These are phyloP conservation scores for Boechera retrofracta DNA, from an alignment of 345 rosid genomes.

Conservation along the genomic window DNA sequence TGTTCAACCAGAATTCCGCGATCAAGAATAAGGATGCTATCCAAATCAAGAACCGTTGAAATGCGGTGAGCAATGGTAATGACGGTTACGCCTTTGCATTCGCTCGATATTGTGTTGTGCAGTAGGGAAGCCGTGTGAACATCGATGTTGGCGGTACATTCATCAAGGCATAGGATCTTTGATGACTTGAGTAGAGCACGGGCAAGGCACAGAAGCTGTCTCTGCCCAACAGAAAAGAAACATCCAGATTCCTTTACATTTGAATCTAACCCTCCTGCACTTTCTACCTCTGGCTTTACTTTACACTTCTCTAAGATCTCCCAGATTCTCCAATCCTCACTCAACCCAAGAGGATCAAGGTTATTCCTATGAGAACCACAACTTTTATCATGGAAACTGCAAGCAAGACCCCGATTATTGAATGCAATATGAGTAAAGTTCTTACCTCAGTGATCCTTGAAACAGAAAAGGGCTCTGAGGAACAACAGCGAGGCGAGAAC, in stretches of 20 bases:
- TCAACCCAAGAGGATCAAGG: conserved; percentile 69
- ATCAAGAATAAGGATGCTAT: conserved; percentile 70
- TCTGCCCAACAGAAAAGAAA: conserved; percentile 85
- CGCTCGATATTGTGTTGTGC: conserved; percentile 69
- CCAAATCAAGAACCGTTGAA: conserved; percentile 79
- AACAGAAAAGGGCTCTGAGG: conserved; percentile 93
- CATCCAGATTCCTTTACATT: conserved; percentile 68
- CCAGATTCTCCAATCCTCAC: conserved; percentile 71
- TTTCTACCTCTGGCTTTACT: conserved; percentile 78
- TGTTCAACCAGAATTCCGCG: conserved; percentile 78
- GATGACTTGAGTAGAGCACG: conserved; percentile 91
- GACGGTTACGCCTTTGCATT: conserved; percentile 77
- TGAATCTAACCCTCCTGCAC: conserved; percentile 74
- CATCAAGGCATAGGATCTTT: conserved; percentile 92
- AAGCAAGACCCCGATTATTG: not conserved
- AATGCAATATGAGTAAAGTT: conserved; percentile 10
- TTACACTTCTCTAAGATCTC: conserved; percentile 74
- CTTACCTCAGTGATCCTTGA: conserved; percentile 83
- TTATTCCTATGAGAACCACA: conserved; percentile 61
- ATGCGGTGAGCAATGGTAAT: conserved; percentile 95
- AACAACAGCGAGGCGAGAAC: conserved; percentile 74
- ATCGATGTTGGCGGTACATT: conserved; percentile 90
- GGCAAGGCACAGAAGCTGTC: conserved; percentile 92
- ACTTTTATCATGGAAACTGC: not conserved
- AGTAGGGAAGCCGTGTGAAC: conserved; percentile 71